Base-by-base conservation (phyloP, 2,329 filamentous ascomycete species). In the Westerdykella aurantiaca region DNA sequence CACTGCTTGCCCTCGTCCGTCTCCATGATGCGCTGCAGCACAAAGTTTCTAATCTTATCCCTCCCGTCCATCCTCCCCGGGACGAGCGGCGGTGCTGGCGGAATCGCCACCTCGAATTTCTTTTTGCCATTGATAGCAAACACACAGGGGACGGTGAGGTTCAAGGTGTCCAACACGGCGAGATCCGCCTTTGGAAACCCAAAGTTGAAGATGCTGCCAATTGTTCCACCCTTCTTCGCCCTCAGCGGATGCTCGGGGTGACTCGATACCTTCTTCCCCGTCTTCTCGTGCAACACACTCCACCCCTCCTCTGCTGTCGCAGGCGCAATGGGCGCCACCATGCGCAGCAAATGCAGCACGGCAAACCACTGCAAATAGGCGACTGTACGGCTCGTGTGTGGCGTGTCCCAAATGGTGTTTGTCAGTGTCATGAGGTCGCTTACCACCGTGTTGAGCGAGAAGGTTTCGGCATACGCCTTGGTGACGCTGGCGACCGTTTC, bases 101-200 rank as follows among this genome's bases (percentile, higher is more conserved):
- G 74, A 18, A 93, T 80, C 2, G 82, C 72, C n/a, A 84, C 75
- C 1, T 79, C 79, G 49, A 83, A 83, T 31, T 80, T 81, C 50
- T 86, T 67, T 64, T 85, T 89, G n/a, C 88, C 88, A 58, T 94
- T 88, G 48, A 94, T 69, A 58, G 89, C 85, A 13, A 95, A 81
- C 0, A 83, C 83, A 51, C 81, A 85, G 3, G 64, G 70, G 62
- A 76, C 68, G 50, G 67, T 71, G 50, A 75, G 67, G 55, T 76
- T 69, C 52, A 83, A 64, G 51, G 78, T 58, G 51, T 72, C 60
- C 43, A 74, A 74, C 21, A 71, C 74, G 49, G 84, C 80, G 2
- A 46, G 31, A 23, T 66, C 57, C 6, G 70, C 60, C 0, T 51
- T 60, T 0, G 86, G 86, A 71, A 87, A 93, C 1, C 69, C 58